phyloP scores from a whole-genome alignment of 73 alveolate genomes.

The Paramecium biaurelia region DNA sequence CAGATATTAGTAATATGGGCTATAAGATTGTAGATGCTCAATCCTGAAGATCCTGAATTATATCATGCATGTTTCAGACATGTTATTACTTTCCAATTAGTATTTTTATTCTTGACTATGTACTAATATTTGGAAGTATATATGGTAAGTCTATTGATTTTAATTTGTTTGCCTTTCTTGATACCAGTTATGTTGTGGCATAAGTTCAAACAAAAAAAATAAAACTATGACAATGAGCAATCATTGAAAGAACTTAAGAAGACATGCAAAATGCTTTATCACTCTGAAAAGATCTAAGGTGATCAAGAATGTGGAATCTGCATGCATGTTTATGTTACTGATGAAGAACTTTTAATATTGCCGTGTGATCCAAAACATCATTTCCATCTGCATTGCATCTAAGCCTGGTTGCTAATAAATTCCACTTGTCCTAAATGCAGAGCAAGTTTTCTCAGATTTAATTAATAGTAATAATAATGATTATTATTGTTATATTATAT shows the following conservation, averaged over 20 bases:
- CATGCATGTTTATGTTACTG: background rate
- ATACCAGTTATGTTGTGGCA: background rate
- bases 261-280: background rate
- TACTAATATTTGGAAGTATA: background rate
- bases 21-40: background rate
- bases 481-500: background rate
- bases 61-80: background rate
- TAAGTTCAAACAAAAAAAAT: background rate
- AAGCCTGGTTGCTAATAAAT: conserved; percentile 38
- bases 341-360: background rate
- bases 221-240: background rate
- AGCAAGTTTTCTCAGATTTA: background rate
- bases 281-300: conserved; percentile 28
- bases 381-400: conserved; percentile 43
- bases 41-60: background rate
- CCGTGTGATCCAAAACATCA: conserved; percentile 49
- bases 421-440: conserved; percentile 57
- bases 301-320: conserved; percentile 51
- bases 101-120: background rate
- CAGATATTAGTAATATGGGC: background rate
- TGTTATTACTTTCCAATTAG: background rate
- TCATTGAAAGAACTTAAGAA: background rate
- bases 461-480: background rate
- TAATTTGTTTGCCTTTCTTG: background rate
- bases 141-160: background rate